Base-by-base conservation (phyloP, 2,329 filamentous ascomycete genomes). In the Geosmithia putterillii region DNA sequence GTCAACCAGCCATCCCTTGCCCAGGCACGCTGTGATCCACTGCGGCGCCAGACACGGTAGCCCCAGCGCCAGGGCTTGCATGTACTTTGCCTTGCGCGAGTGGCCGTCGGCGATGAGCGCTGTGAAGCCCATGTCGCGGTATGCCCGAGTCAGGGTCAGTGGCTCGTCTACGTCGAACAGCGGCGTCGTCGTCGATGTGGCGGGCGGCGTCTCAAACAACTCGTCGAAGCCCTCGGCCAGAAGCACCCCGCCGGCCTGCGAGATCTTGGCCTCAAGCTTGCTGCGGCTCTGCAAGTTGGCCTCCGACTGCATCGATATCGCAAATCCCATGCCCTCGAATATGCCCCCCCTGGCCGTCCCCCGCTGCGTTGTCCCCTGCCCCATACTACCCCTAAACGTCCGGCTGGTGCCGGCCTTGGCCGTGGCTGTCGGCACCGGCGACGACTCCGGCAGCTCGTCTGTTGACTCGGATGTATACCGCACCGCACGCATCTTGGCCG, bases 31-130 rank as follows among this genome's bases (percentile, higher is more conserved):
- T 21, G 76, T 71, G 40, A 94, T 67, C 90, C 92, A 98, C 44
- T 81, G 80, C 6, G 79, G 74, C 6, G 86, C 83, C 2, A 98
- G 69, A 54, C 89, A 95, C 0, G 92, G 92, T 0, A 98, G 64
- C 1, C 86, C 87, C 1, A 98, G 74, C 0, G 92, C 89, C 2
- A 98, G 74, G 0, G 92, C 92, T 63, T 96, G 89, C 71, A 96
- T 85, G 59, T 92, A 95, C 58, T 96, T 98, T 41, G 81, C 76
- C 48, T 87, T 88, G 40, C 90, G 79, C 7, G 85, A 92, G 58
- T 95, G 84, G 4, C 78, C 76, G 54, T 96, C 86, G 0, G 89
- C 83, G 46, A 98, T 85, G 14, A 96, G 66, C 4, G 87, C 89
- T 0, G 85, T 79, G 55, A 98, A 96, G 0, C 86, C 82, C 1